These are phyloP conservation scores for Thecamonas trahens DNA, from an alignment of 78 protist genomes.

Conservation along the genomic window DNA sequence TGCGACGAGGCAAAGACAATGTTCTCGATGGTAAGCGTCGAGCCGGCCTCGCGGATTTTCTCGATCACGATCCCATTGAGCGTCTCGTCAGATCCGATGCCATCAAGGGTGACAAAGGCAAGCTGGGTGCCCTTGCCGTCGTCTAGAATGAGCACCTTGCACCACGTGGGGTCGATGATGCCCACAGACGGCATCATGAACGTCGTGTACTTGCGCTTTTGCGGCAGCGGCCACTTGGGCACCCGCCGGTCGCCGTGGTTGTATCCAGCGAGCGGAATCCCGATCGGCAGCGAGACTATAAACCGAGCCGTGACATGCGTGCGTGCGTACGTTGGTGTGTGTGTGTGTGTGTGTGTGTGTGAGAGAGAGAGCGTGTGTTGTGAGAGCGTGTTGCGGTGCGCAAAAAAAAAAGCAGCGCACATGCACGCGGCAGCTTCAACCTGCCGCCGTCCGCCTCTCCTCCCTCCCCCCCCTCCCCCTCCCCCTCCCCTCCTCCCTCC, in stretches of 20 bases:
- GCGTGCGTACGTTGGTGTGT: no score
- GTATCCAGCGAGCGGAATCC: constrained; percentile 9
- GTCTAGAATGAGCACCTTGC: neutral
- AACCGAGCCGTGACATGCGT: no score
- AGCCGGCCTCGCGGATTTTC: neutral
- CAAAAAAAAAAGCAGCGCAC: no score
- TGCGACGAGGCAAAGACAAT: neutral
- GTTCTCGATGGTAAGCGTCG: neutral
- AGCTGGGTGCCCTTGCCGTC: neutral
- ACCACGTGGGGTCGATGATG: neutral
- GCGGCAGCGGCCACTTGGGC: constrained; percentile 4
- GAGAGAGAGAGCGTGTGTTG: no score
- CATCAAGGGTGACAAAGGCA: neutral
- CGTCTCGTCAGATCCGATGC: neutral
- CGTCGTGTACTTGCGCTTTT: neutral
- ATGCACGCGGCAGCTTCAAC: no score
- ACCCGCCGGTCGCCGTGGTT: constrained; percentile 1
- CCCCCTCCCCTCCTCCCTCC: no score
- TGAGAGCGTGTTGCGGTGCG: no score
- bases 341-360: no score
- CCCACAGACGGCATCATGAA: constrained; percentile 2
- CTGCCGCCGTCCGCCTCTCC: no score
- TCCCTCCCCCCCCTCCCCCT: no score
- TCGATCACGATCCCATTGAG: neutral
- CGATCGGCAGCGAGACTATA: no score